phyloP scores from a whole-genome alignment of 306 rosid species.

The Malus asiatica region DNA sequence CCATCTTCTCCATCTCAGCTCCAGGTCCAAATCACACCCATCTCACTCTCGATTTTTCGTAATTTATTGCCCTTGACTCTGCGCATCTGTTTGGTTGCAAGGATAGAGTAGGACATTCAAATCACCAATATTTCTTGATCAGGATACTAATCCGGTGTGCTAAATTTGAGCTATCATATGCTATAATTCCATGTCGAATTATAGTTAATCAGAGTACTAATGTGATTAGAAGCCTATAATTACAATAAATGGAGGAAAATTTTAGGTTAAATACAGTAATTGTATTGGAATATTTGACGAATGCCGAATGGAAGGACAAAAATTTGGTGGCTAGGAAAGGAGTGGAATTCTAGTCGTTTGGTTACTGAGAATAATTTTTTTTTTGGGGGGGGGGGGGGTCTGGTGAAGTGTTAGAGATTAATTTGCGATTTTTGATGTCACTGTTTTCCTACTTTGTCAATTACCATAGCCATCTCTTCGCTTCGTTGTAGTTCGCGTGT shows the following conservation, averaged over 20 bases:
- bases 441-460: too few species aligned
- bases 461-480: not conserved
- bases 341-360: too few species aligned
- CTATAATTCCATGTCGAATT: not conserved
- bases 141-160: not conserved
- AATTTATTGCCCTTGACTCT: not conserved
- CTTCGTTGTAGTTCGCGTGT: too few species aligned
- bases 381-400: too few species aligned
- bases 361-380: too few species aligned
- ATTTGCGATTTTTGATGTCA: too few species aligned
- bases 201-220: not conserved
- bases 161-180: not conserved
- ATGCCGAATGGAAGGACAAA: not conserved
- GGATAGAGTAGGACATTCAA: not conserved
- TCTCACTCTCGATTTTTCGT: not conserved
- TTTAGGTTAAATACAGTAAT: not conserved
- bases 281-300: not conserved
- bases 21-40: constrained; percentile 36
- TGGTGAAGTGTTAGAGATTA: too few species aligned
- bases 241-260: not conserved
- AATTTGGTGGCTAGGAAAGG: not conserved
- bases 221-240: not conserved
- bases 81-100: constrained; percentile 10
- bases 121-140: not conserved
- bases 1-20: constrained; percentile 20